phyloP scores from a whole-genome alignment of 148 eudicot species.

The Nyssa sinensis region DNA sequence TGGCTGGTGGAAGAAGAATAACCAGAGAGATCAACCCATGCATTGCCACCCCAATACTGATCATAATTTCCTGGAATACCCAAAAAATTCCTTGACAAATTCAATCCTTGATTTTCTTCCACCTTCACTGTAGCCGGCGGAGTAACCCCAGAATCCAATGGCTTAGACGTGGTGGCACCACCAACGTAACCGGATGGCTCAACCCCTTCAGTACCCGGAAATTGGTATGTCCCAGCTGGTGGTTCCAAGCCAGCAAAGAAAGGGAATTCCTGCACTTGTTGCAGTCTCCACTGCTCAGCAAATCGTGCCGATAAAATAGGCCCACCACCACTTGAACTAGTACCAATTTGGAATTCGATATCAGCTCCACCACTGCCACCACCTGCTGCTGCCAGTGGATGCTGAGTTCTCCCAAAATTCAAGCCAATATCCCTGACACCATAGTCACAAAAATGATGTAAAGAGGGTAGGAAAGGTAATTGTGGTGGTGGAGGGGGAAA shows the following conservation, averaged over 20 bases:
- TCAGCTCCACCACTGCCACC: background rate
- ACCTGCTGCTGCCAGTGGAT: background rate
- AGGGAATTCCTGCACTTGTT: constrained; percentile 10
- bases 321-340: constrained; percentile 1
- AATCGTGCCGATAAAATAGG: constrained; percentile 1
- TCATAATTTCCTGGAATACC: constrained; percentile 3
- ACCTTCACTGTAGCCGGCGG: background rate
- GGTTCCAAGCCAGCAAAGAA: background rate
- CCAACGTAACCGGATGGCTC: background rate
- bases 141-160: background rate
- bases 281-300: constrained; percentile 3
- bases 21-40: constrained; percentile 18
- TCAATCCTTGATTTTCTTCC: constrained; percentile 8
- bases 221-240: background rate
- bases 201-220: background rate
- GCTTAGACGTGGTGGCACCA: background rate
- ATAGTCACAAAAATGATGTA: background rate
- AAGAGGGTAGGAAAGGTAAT: constrained; percentile 2
- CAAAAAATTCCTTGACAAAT: constrained; percentile 11
- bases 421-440: background rate
- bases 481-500: constrained; percentile 4
- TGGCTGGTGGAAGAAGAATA: constrained; percentile 19
- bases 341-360: background rate
- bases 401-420: constrained; percentile 9
- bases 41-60: constrained; percentile 20